A percentile compares a stretch with the other conserved stretches of the same genome.
Conservation (phyloP, 805 yeast species). For the Metschnikowia kofuensis region DNA sequence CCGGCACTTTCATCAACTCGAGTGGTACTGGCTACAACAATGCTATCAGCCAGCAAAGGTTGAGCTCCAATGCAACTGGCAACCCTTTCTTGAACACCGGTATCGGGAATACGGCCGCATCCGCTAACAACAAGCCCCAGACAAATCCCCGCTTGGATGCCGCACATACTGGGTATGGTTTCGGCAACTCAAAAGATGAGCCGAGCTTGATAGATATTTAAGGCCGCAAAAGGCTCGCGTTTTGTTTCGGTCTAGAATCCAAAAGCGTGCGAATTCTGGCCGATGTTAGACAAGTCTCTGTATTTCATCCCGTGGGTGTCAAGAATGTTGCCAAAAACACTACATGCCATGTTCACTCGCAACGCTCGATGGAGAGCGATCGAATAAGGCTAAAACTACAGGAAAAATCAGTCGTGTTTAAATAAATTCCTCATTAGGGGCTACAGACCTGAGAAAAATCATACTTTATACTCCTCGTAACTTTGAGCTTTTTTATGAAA, state of each 20-base stretch:
- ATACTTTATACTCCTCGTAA: not conserved
- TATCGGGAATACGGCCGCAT: conserved; percentile 30
- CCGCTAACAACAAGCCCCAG: conserved; percentile 9
- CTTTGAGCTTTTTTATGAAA: conserved; percentile 30
- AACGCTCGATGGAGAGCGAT: not conserved
- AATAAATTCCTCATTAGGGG: too few species aligned
- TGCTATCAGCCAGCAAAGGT: conserved; percentile 28
- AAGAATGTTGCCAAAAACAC: too few species aligned
- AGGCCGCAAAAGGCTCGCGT: not conserved
- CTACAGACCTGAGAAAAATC: too few species aligned
- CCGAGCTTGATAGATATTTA: conserved; percentile 48
- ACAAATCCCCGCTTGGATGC: conserved; percentile 58
- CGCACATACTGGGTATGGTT: conserved; percentile 90
- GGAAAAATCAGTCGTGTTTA: too few species aligned
- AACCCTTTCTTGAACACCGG: conserved; percentile 68
- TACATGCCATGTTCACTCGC: not conserved
- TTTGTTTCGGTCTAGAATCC: too few species aligned
- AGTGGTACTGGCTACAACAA: conserved; percentile 80
- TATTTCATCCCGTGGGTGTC: too few species aligned
- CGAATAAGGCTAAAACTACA: too few species aligned
- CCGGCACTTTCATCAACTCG: conserved; percentile 78
- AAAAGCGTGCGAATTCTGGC: too few species aligned
- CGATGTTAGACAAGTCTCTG: too few species aligned
- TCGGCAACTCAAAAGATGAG: conserved; percentile 70
- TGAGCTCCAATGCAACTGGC: conserved; percentile 41